Conservation (phyloP, 139 green algal genomes). For the Volvox africanus region DNA sequence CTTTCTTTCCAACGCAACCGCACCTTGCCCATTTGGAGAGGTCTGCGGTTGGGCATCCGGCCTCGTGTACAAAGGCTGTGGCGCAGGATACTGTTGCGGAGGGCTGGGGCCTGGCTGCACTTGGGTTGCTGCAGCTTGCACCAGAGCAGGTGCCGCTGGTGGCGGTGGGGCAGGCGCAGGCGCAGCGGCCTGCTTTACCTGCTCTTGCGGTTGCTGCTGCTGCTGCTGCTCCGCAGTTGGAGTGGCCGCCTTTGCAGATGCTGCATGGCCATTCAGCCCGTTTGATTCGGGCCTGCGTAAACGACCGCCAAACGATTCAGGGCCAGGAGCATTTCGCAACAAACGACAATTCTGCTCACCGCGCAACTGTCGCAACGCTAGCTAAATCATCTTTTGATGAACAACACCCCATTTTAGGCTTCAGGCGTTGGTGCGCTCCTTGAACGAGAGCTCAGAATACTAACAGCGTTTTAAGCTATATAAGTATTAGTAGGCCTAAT, state of each 20-base stretch:
- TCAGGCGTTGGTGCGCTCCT: neutral
- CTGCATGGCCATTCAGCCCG: neutral
- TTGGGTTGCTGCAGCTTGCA: constrained; percentile 3
- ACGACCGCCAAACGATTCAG: neutral
- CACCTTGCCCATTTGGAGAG: neutral
- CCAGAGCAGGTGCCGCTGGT: neutral
- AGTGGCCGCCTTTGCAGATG: neutral
- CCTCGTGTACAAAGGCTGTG: constrained; percentile 37
- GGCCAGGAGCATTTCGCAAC: neutral
- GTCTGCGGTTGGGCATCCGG: neutral
- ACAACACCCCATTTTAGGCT: constrained; percentile 19
- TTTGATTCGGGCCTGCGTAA: constrained; percentile 12
- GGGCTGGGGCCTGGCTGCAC: neutral
- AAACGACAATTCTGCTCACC: neutral
- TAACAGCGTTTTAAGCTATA: neutral
- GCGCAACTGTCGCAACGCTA: neutral
- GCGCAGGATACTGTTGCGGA: neutral
- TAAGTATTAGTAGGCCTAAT: neutral
- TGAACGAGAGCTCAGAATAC: neutral
- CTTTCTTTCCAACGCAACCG: neutral
- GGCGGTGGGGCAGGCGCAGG: neutral
- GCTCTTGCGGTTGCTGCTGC: neutral
- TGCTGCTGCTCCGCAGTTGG: neutral
- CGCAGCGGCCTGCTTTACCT: neutral
- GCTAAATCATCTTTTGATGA: neutral